Evolutionary conservation across 768 basidiomycete genomes (phyloP), one percentile per base, ranked within the genome.

Genomic region (Cystofilobasidium capitatum): DNA sequence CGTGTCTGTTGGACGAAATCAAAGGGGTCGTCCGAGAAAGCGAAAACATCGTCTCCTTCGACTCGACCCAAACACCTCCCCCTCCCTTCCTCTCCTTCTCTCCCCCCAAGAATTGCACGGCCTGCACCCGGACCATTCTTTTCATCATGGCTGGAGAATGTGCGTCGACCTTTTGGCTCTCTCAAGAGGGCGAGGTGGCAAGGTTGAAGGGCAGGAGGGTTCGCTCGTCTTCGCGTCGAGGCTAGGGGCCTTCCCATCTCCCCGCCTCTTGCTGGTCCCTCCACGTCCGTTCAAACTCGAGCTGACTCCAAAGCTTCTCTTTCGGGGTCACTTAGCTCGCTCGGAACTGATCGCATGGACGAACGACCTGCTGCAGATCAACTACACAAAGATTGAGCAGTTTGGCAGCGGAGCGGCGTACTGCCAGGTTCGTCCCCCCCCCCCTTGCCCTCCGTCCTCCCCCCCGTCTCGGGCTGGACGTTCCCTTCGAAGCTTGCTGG

Each of bases 341-440:
- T 64, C 88, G 37, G 96, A 99, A 74, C 82, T 99, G 29, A 74
- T 99, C 20, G 82, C 82, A 51, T 99, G 96, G 96, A 80, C 96
- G 73, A 98, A 99, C 78, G 89, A 93, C 49, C 85, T 99, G 29
- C 83, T 97, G 0, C 87, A 89, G 77, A 80, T 90, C 73, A 88
- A 86, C 80, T 91, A 92, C 79, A 89, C 88, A 16, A 98, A 94
- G 78, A 79, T 75, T 45, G 64, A 73, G 70, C 70, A 61, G 31
- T 91, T 88, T 75, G 91, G 91, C 20, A 84, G 86, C 0, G 94
- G 94, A 58, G 91, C 84, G 3, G 91, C 89, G 36, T 97, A 97
- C 78, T 92, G 91, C 72, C 96, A 98, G 78, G 76, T 77, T 37
- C 69, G 76, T 72, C 45, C 10, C 40, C 14, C 12, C 13, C 58